phyloP scores from a whole-genome alignment of 2,329 filamentous ascomycete genomes.

The Allantophomopsis cytisporea region DNA sequence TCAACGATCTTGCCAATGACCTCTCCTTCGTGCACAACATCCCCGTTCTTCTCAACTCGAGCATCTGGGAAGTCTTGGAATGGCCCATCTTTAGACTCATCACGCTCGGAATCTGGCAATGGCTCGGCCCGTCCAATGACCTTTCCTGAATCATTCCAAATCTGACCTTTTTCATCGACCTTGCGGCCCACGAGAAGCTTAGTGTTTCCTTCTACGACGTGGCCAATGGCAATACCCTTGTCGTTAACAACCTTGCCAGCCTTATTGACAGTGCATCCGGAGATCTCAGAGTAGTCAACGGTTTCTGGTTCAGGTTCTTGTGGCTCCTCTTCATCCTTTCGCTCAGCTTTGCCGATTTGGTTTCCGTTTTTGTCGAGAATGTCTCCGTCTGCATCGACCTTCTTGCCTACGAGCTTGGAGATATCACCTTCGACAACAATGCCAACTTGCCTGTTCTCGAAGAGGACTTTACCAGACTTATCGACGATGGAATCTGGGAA shows the following conservation, averaged over 20 bases:
- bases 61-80: constrained; percentile 46
- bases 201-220: constrained; percentile 47
- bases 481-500: constrained; percentile 40
- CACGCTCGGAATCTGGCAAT: constrained; percentile 39
- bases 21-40: constrained; percentile 34
- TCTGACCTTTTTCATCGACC: constrained; percentile 51
- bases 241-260: constrained; percentile 40
- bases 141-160: constrained; percentile 59
- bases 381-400: constrained; percentile 72
- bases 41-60: constrained; percentile 36
- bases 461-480: constrained; percentile 35
- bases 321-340: constrained; percentile 16
- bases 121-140: constrained; percentile 54
- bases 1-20: constrained; percentile 46
- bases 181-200: constrained; percentile 51
- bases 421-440: constrained; percentile 48
- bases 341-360: constrained; percentile 22
- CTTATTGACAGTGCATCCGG: constrained; percentile 44
- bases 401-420: constrained; percentile 48
- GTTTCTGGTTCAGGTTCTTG: constrained; percentile 10
- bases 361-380: constrained; percentile 65
- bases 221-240: constrained; percentile 40
- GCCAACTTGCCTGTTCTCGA: constrained; percentile 33
- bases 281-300: constrained; percentile 32
- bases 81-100: constrained; percentile 32